Base-by-base conservation (phyloP, 345 rosid species). In the Linum trigynum region DNA sequence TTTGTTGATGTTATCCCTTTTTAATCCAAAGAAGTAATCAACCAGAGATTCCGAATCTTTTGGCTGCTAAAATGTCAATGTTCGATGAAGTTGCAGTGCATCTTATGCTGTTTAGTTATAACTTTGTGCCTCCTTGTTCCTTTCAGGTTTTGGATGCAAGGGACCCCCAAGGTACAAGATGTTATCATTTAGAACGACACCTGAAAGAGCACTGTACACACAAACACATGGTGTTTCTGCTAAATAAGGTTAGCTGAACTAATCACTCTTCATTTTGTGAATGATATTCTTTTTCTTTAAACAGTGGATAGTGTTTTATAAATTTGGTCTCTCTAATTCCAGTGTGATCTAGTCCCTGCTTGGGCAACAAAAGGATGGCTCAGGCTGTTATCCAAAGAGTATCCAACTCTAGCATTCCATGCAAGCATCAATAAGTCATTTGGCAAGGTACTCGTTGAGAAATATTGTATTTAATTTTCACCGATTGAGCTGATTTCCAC, bases 361-460 rank as follows among this genome's bases (percentile, higher is more conserved):
- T 94, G 97, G 99, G 88, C 92, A 60, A 94, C 99, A 32, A 90
- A 88, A 78, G 88, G 85, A 43, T 94, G 97, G 97, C 90, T 94
- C 64, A 81, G 96, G 69, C 71, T 81, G 51, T 74, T 94, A 76
- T 90, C 97, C 65, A 90, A 84, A 81, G 95, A 90, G 69, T 90
- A 88, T 74, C 97, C 99, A 73, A 87, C 90, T 70, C 78, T 94
- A 61, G 99, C 99, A 14, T 94, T 94, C 80, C 99, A 94, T 81
- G 99, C 99, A 8, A 88, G 99, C 53, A 72, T 88, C 58, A 90
- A 77, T 72, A 90, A 85, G 81, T 85, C 97, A 57, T 94, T 94
- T 64, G 99, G 99, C 71, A 94, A 90, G 97, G 97, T 92, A 80
- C 10, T 12, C n/a, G 9, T 48, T 48, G 14, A 7, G 2, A 1